Evolutionary conservation across 371 early-diverging fungal genomes (phyloP).

Genomic region (Lichtheimia hyalospora): DNA sequence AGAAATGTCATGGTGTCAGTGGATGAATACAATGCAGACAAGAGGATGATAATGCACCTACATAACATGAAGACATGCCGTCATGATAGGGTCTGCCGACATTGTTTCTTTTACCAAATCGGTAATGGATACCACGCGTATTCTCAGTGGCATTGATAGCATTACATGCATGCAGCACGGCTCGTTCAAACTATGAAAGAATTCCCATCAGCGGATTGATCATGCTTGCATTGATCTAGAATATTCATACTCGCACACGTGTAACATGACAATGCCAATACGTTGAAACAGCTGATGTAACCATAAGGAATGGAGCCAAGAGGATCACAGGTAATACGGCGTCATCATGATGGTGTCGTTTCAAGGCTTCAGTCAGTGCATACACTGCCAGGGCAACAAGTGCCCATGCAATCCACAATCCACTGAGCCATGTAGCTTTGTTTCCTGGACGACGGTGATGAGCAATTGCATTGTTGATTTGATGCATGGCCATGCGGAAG

Average conservation of each 20-base stretch:
- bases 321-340: no score
- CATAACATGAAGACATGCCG: neutral
- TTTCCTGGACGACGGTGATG: conserved; percentile 29
- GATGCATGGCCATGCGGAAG: conserved; percentile 24
- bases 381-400: neutral
- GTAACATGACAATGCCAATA: no score
- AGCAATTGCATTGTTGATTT: conserved; percentile 27
- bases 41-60: neutral
- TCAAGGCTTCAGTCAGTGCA: neutral
- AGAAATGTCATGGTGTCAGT: neutral
- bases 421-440: conserved; percentile 19
- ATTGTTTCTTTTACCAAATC: neutral
- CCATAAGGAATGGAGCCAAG: no score
- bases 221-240: neutral
- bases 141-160: neutral
- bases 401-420: neutral
- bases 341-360: no score
- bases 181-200: neutral
- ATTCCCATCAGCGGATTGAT: no score
- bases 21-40: neutral
- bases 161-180: neutral
- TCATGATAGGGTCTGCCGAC: neutral
- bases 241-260: neutral
- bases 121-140: neutral
- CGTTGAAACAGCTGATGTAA: no score